phyloP scores from a whole-genome alignment of 2,329 filamentous ascomycete genomes.

The Exutisphaerella laricina region DNA sequence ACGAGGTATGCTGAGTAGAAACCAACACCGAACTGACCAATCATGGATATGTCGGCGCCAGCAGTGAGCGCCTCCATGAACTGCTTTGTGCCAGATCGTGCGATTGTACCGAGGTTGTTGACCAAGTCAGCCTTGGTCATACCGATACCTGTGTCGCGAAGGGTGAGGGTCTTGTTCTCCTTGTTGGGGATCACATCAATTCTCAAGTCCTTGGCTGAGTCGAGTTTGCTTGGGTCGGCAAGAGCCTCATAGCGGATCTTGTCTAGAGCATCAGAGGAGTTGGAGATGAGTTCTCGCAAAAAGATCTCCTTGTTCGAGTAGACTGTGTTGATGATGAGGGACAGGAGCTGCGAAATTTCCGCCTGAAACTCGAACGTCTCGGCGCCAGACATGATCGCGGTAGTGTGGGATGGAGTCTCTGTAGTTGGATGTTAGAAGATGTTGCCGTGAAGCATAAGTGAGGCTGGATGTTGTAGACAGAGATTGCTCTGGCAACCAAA shows the following conservation, averaged over 20 bases:
- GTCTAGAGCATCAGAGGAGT: slow-evolving; percentile 97
- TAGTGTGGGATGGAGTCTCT: slow-evolving; percentile 10
- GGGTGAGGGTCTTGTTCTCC: slow-evolving; percentile 94
- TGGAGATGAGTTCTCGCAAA: slow-evolving; percentile 96
- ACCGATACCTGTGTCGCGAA: slow-evolving; percentile 97
- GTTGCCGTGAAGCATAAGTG: neutral
- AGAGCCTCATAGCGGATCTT: slow-evolving; percentile 99
- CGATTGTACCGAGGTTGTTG: slow-evolving; percentile 99
- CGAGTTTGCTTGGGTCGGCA: slow-evolving; percentile 94
- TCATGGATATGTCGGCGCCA: slow-evolving; percentile 99
- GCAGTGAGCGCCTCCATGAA: slow-evolving; percentile 99
- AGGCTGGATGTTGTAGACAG: slow-evolving; percentile 6
- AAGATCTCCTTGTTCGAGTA: slow-evolving; percentile 99
- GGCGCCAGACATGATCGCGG: slow-evolving; percentile 64
- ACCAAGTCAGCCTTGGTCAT: slow-evolving; percentile 99
- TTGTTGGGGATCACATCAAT: slow-evolving; percentile 99
- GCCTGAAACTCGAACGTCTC: slow-evolving; percentile 99
- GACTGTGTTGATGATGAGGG: slow-evolving; percentile 99
- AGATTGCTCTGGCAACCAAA: slow-evolving; percentile 16
- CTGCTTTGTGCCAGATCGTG: slow-evolving; percentile 98
- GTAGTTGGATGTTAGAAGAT: slow-evolving; percentile 3
- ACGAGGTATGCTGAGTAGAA: slow-evolving; percentile 99
- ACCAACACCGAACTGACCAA: slow-evolving; percentile 99
- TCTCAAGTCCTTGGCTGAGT: slow-evolving; percentile 94
- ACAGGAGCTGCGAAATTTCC: slow-evolving; percentile 99